These are phyloP conservation scores for Ganoderma leucocontextum DNA, from an alignment of 1,284 basidiomycete genomes.

Conservation along the genomic window DNA sequence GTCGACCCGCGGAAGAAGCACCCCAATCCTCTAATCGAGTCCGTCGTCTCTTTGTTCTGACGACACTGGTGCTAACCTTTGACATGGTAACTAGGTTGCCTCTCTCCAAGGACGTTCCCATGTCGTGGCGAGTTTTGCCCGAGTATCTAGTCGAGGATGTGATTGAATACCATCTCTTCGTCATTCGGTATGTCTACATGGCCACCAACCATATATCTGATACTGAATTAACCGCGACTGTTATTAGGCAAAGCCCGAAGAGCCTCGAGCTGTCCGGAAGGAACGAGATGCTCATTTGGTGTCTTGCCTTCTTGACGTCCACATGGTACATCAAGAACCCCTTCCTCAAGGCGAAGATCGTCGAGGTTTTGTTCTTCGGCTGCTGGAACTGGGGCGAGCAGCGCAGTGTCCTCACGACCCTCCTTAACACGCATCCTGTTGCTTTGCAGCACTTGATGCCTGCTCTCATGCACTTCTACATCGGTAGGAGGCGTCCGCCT, in stretches of 20 bases:
- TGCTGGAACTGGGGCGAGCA: constrained; percentile 82
- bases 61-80: too few species aligned
- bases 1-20: constrained; percentile 89
- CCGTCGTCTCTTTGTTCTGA: constrained; percentile 39
- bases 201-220: not conserved
- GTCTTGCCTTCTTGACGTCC: constrained; percentile 91
- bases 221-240: not conserved
- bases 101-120: constrained; percentile 85
- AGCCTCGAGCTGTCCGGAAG: constrained; percentile 86
- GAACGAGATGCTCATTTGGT: constrained; percentile 90
- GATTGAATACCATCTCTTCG: constrained; percentile 88
- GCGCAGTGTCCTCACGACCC: constrained; percentile 80
- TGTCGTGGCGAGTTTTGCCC: constrained; percentile 88
- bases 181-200: constrained; percentile 69
- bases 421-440: constrained; percentile 86
- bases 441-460: constrained; percentile 92
- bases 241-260: constrained; percentile 74
- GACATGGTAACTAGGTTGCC: constrained; percentile 67
- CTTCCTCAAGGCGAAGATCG: constrained; percentile 97
- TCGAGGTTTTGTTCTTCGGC: constrained; percentile 90
- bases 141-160: constrained; percentile 97
- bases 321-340: constrained; percentile 99
- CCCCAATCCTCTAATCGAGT: constrained; percentile 77
- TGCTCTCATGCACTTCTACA: constrained; percentile 94
- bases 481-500: constrained; percentile 62